Evolutionary conservation across 495 filamentous ascomycete genomes (phyloP).

Genomic region (Tuber microsphaerosporum): DNA sequence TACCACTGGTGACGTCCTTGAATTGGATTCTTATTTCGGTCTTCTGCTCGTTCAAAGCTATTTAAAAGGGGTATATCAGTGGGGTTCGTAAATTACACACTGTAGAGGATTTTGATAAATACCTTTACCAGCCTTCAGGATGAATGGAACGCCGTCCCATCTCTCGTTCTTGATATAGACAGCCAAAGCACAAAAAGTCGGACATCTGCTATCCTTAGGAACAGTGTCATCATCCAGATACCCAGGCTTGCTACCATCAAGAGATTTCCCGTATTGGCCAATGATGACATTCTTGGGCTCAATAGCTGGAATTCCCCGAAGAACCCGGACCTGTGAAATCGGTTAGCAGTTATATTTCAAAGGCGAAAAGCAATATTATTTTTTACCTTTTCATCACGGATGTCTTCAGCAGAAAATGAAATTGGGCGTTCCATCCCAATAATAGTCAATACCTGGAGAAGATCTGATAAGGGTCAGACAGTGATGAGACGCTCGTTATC

Average conservation of each 20-base stretch:
- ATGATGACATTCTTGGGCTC: slow-evolving; percentile 99
- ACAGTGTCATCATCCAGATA: slow-evolving; percentile 99
- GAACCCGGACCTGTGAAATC: slow-evolving; percentile 61
- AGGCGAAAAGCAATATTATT: background rate
- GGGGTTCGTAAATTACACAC: background rate
- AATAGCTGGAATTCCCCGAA: slow-evolving; percentile 86
- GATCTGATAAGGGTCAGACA: slow-evolving; percentile 50
- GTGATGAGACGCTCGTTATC: background rate
- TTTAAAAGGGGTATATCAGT: slow-evolving; percentile 8
- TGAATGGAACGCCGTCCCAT: slow-evolving; percentile 99
- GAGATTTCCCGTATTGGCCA: slow-evolving; percentile 92
- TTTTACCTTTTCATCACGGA: slow-evolving; percentile 94
- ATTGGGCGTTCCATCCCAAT: slow-evolving; percentile 98
- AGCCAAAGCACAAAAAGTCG: slow-evolving; percentile 94
- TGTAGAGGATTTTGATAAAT: slow-evolving; percentile 20
- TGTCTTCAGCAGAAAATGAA: slow-evolving; percentile 96
- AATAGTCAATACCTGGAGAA: slow-evolving; percentile 91
- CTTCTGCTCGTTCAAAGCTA: slow-evolving; percentile 97
- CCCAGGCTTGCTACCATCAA: slow-evolving; percentile 92
- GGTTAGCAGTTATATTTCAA: background rate
- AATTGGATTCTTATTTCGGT: slow-evolving; percentile 99
- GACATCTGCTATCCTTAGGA: slow-evolving; percentile 92
- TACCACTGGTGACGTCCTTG: slow-evolving; percentile 96
- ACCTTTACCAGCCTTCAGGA: slow-evolving; percentile 96
- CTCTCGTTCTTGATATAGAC: slow-evolving; percentile 99